Conservation (phyloP, 2,329 filamentous ascomycete genomes). For the Leptoxyphium fumago region DNA sequence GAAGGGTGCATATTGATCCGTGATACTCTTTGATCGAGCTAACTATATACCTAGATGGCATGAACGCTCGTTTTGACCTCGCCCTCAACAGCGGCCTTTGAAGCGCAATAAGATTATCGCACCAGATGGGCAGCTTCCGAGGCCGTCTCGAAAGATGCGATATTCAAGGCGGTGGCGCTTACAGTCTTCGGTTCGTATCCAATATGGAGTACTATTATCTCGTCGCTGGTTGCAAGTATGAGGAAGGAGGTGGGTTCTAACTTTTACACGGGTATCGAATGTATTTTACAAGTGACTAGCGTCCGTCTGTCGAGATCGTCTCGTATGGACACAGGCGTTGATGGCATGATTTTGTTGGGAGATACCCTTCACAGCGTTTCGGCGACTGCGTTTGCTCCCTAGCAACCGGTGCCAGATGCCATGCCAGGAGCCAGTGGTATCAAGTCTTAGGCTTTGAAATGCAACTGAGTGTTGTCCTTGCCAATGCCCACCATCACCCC, state of each 20-base stretch:
- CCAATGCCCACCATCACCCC: background rate
- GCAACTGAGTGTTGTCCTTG: background rate
- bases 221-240: background rate
- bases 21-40: background rate
- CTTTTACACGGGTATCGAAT: background rate
- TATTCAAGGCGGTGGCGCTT: too few relatives aligned
- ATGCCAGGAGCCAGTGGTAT: background rate
- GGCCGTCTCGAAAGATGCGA: too few relatives aligned
- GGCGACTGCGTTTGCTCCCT: background rate
- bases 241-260: background rate
- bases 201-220: background rate
- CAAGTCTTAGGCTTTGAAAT: background rate
- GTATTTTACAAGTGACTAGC: background rate
- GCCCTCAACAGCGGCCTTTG: background rate
- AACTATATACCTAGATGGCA: background rate
- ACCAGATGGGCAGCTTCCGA: background rate
- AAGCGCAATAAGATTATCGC: background rate
- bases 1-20: background rate
- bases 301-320: background rate
- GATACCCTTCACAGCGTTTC: background rate
- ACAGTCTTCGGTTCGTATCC: background rate
- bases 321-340: too few relatives aligned
- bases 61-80: background rate
- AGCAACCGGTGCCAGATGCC: background rate
- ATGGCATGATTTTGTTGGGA: background rate